Evolutionary conservation across 495 filamentous ascomycete species (phyloP), one percentile per base, ranked within the genome.

Genomic region (Acidomyces sp.): DNA sequence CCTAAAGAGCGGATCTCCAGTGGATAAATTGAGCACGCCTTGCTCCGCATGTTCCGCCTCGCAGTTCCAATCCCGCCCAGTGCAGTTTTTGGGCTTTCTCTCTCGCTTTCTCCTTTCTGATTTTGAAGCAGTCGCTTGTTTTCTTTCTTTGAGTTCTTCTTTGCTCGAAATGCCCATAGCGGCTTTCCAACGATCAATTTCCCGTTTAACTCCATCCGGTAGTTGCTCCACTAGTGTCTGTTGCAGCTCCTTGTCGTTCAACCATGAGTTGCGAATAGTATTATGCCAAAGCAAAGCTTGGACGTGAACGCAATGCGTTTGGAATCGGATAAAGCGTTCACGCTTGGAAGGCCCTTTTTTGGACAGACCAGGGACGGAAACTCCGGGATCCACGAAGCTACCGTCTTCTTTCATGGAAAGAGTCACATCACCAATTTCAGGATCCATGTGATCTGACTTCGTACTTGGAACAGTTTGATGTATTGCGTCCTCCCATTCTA

Each of bases 221-320:
- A 97, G 40, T 39, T 83, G 78, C 9, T 72, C 71, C 1, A 86
- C 60, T 37, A 97, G 60, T 34, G 81, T 81, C 13, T 75, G 74
- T 51, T 95, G 86, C 6, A 86, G 64, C 38, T 83, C 72, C 17
- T 69, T 51, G 52, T 96, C 85, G 46, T 82, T 86, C 18, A 78
- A 55, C 88, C 90, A 97, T 6, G 72, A 54, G 58, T 95, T 97
- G 18, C 90, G 77, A 15, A 93, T 54, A 0, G 79, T 69, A 57
- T 95, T 95, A 52, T 95, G 87, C 60, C 77, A 90, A 31, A 97
- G 71, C 32, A 97, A 61, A 43, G 78, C 72, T 54, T 88, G 82
- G 3, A 97, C 88, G 61, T 97, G 90, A 53, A 90, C 69, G 49
- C 81, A 80, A 55, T 97, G 90, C 6, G 83, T 85, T 26, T 74